phyloP scores from a whole-genome alignment of 257 asterid species.

The Fraxinus americana region DNA sequence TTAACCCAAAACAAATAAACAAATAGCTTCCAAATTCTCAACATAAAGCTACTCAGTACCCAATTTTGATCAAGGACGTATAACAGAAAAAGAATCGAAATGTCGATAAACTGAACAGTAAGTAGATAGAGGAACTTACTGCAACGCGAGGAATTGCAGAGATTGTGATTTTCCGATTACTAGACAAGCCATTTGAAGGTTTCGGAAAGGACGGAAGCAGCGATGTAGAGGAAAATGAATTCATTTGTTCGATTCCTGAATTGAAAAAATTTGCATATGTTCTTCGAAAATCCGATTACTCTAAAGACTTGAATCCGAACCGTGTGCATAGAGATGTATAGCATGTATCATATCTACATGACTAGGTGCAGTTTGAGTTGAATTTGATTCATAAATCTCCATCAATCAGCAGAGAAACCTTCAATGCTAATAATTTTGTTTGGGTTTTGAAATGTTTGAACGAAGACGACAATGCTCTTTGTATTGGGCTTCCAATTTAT shows the following conservation, averaged over 20 bases:
- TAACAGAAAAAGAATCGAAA: background rate
- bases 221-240: conserved; percentile 22
- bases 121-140: background rate
- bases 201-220: conserved; percentile 25
- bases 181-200: conserved; percentile 12
- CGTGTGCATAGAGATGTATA: background rate
- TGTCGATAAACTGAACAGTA: background rate
- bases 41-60: background rate
- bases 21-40: background rate
- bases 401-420: background rate
- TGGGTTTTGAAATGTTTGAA: background rate
- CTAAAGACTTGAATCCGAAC: background rate
- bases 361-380: background rate
- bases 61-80: background rate
- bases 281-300: background rate
- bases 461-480: background rate
- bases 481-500: no score
- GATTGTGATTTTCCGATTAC: conserved; percentile 17
- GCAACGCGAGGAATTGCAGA: conserved; percentile 22
- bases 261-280: no score
- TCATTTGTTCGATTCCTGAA: conserved; percentile 20
- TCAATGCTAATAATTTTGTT: background rate
- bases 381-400: background rate
- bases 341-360: background rate
- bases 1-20: background rate